Conservation (phyloP, 1,284 basidiomycete species). For the Naganishia sp. region DNA sequence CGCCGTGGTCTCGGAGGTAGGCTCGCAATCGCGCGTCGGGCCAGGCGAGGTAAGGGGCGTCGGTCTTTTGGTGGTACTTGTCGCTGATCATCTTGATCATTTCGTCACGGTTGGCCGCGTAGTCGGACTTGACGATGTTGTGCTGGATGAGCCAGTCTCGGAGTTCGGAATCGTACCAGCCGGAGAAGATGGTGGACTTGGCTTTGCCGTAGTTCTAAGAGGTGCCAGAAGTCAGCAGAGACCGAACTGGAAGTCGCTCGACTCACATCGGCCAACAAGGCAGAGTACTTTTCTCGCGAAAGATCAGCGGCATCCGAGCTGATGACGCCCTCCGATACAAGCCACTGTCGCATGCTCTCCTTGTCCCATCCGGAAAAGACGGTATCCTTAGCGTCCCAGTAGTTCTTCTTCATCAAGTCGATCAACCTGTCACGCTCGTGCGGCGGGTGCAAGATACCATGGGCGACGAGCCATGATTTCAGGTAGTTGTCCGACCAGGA, state of each 20-base stretch:
- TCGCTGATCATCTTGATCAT: constrained; percentile 35
- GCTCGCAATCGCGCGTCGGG: constrained; percentile 83
- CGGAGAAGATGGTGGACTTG: constrained; percentile 66
- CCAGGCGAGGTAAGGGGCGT: constrained; percentile 75
- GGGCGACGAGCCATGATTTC: constrained; percentile 79
- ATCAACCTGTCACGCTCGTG: constrained; percentile 70
- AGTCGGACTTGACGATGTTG: constrained; percentile 69
- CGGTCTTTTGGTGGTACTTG: constrained; percentile 55
- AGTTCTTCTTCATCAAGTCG: constrained; percentile 73
- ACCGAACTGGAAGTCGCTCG: not conserved
- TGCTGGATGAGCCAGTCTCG: constrained; percentile 74
- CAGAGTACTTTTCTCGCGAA: constrained; percentile 72
- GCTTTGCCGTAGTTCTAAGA: constrained; percentile 66
- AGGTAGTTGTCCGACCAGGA: constrained; percentile 84
- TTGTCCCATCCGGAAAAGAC: constrained; percentile 70
- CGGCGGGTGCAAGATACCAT: constrained; percentile 65
- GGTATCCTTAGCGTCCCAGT: constrained; percentile 64
- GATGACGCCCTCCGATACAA: constrained; percentile 55
- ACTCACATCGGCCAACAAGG: constrained; percentile 63
- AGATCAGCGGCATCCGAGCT: constrained; percentile 60
- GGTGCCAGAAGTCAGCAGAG: not conserved
- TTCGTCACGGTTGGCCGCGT: constrained; percentile 69
- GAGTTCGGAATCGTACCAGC: constrained; percentile 79
- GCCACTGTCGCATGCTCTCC: constrained; percentile 53
- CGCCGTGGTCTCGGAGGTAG: constrained; percentile 70